Evolutionary conservation across 1,284 basidiomycete species (phyloP), one percentile per base, ranked within the genome.

Genomic region (Polyporus tsugae): DNA sequence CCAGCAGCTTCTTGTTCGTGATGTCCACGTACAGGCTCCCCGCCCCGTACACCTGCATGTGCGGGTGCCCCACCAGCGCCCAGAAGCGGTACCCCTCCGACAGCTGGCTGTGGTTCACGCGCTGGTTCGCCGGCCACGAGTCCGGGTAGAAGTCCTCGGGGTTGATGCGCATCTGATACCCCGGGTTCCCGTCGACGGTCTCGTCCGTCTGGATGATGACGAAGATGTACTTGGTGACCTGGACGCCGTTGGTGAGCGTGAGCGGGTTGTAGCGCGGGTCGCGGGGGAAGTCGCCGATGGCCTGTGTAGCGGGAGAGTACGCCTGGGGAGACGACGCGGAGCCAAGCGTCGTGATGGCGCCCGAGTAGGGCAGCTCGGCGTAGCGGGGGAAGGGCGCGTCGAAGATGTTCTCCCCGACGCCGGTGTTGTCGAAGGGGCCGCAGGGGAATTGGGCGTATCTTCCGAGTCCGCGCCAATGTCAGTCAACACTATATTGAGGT

Each of bases 81-180:
- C 52, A 55, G 52, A 55, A 55, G 52, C 52, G 52, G 52, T 55
- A 55, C n/a, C 52, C 52, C 33, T 55, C 52, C 52, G 52, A 55
- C 0, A 55, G 52, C 52, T 55, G 52, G 52, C 52, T 55, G 52
- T 55, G 52, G 52, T 55, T 55, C 52, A 55, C 52, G 52, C 52
- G 52, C 52, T 55, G 52, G 52, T 29, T 55, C 29, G 52, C 52
- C 11, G 29, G 52, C 52, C 52, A 55, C 52, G 52, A 33, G 52
- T 55, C 52, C 33, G 52, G 52, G 33, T 55, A 55, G 52, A 55
- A 55, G 52, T 55, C 52, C 52, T 55, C 52, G 29, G 52, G 52
- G 52, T 55, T 33, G 52, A 55, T 55, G 52, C 29, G 52, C 52
- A 55, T 35, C 52, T 55, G 52, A 29, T 55, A 55, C 5, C 52